phyloP scores from a whole-genome alignment of 352 stramenopile genomes.

The Phytopythium helicoides region DNA sequence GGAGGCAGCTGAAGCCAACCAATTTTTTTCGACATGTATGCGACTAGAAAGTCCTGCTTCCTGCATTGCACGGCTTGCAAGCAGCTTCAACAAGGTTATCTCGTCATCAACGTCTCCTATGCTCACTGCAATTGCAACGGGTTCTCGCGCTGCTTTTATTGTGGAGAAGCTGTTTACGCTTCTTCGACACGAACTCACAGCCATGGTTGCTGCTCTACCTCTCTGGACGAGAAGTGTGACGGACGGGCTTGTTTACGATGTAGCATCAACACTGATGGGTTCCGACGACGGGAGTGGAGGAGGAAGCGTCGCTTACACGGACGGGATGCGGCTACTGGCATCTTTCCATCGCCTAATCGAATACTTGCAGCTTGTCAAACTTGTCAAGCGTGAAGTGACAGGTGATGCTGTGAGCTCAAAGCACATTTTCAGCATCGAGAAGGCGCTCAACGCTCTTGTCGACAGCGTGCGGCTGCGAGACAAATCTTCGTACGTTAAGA shows the following conservation, averaged over 20 bases:
- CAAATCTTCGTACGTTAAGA: constrained; percentile 44
- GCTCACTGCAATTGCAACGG: constrained; percentile 34
- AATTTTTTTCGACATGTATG: constrained; percentile 90
- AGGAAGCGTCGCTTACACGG: constrained; percentile 17
- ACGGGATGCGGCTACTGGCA: constrained; percentile 55
- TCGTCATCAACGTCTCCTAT: constrained; percentile 10
- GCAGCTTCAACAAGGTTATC: constrained; percentile 1
- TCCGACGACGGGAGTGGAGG: constrained; percentile 18
- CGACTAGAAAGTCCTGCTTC: constrained; percentile 58
- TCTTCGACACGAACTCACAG: constrained; percentile 38
- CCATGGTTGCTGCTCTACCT: constrained; percentile 33
- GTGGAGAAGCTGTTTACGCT: constrained; percentile 58
- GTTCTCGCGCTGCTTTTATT: constrained; percentile 40
- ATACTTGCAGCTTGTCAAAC: constrained; percentile 38
- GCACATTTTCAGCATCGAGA: constrained; percentile 59
- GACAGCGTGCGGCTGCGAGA: constrained; percentile 67
- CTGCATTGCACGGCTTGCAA: constrained; percentile 34
- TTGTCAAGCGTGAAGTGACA: constrained; percentile 54
- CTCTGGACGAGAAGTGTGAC: constrained; percentile 58
- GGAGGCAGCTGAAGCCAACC: constrained; percentile 67
- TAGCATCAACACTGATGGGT: constrained; percentile 43
- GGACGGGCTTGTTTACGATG: constrained; percentile 49
- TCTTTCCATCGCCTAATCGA: constrained; percentile 62
- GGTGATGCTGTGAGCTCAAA: constrained; percentile 57
- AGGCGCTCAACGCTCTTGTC: constrained; percentile 48